Evolutionary conservation across 2,329 filamentous ascomycete genomes (phyloP).

Genomic region (Raffaelea albimanens): DNA sequence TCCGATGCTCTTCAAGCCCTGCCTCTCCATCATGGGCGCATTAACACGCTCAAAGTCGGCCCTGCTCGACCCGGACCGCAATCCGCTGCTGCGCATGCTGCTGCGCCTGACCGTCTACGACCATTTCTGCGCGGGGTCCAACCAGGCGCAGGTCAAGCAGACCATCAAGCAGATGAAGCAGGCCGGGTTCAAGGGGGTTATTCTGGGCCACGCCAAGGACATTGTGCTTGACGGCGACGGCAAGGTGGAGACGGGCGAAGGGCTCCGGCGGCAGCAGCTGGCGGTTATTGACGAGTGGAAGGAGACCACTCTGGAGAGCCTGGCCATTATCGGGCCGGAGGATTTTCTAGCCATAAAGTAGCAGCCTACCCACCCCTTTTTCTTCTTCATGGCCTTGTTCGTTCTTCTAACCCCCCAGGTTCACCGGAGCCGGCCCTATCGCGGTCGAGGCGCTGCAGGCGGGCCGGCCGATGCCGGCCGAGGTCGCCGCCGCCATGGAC

Average conservation of each 20-base stretch:
- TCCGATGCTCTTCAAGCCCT: slow-evolving; percentile 57
- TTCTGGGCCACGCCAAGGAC: slow-evolving; percentile 75
- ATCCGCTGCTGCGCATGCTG: slow-evolving; percentile 58
- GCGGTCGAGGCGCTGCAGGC: slow-evolving; percentile 58
- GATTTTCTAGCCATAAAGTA: slow-evolving; percentile 58
- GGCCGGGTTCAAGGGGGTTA: slow-evolving; percentile 73
- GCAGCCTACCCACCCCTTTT: slow-evolving; percentile 13
- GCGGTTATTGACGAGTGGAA: slow-evolving; percentile 63
- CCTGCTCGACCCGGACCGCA: slow-evolving; percentile 63
- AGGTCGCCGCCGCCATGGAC: slow-evolving; percentile 61
- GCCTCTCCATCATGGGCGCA: slow-evolving; percentile 54
- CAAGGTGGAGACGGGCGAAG: slow-evolving; percentile 25
- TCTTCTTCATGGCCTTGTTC: too few species aligned
- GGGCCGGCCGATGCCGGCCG: slow-evolving; percentile 49
- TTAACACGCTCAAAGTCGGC: slow-evolving; percentile 62
- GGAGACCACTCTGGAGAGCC: slow-evolving; percentile 64
- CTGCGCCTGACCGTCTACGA: slow-evolving; percentile 77
- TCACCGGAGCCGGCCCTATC: slow-evolving; percentile 70
- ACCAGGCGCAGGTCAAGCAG: slow-evolving; percentile 52
- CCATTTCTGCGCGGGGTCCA: slow-evolving; percentile 83
- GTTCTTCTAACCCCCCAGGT: slow-evolving; percentile 30
- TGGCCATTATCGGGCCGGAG: slow-evolving; percentile 59
- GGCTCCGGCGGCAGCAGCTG: slow-evolving; percentile 30
- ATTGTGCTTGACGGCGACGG: slow-evolving; percentile 57
- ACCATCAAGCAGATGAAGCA: slow-evolving; percentile 57